Percentiles rank a stretch among this genome's conserved stretches.
Conservation (phyloP, 768 basidiomycete species). For the Mycena venus region DNA sequence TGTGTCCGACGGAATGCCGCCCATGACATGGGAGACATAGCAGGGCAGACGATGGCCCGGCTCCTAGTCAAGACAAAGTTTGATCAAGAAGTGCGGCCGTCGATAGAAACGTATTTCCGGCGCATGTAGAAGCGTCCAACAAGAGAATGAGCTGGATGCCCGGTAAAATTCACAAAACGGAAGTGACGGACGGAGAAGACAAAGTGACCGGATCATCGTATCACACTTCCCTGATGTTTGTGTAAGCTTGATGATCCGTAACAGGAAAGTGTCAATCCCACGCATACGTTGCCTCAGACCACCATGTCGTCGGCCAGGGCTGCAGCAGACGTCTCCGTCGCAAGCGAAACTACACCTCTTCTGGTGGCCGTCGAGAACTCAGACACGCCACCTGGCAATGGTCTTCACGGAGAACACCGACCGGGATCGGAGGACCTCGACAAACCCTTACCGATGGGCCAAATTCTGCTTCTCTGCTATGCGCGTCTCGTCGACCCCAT, state of each 20-base stretch:
- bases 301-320: constrained; percentile 9
- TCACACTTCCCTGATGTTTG: neutral
- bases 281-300: constrained; percentile 1
- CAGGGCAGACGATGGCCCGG: too few species aligned
- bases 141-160: too few species aligned
- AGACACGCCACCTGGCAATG: constrained; percentile 3
- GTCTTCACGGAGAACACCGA: neutral
- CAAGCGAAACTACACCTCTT: constrained; percentile 17
- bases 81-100: too few species aligned
- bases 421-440: neutral
- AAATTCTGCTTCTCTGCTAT: constrained; percentile 20
- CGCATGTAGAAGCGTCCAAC: too few species aligned
- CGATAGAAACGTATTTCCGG: too few species aligned
- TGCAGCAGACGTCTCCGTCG: constrained; percentile 12
- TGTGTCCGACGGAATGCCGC: too few species aligned
- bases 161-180: too few species aligned
- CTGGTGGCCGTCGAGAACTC: constrained; percentile 5
- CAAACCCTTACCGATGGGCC: constrained; percentile 10
- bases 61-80: too few species aligned
- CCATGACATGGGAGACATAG: too few species aligned
- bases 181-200: too few species aligned
- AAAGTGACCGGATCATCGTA: too few species aligned
- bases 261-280: neutral
- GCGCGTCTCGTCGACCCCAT: constrained; percentile 22
- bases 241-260: neutral